Percentiles rank a stretch among this genome's conserved stretches.
Conservation (phyloP, 176 grass and related monocot genomes). For the Bothriochloa decipiens region DNA sequence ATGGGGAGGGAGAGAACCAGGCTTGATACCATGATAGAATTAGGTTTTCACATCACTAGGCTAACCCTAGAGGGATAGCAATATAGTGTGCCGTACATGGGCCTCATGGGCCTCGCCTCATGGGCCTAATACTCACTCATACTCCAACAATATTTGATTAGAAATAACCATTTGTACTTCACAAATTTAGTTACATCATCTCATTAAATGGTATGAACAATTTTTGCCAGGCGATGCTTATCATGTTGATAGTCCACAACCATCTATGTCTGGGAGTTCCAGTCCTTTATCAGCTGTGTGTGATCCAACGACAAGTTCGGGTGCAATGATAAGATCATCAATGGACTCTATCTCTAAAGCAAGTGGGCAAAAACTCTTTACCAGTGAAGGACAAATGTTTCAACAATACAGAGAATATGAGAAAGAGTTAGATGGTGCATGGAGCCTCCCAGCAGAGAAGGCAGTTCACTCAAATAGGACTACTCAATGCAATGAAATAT, state of each 20-base stretch:
- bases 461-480: slow-evolving; percentile 45
- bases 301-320: slow-evolving; percentile 51
- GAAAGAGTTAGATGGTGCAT: slow-evolving; percentile 9
- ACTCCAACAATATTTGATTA: slow-evolving; percentile 22
- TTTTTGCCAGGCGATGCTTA: slow-evolving; percentile 46
- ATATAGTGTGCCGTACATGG: too few relatives aligned
- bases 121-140: too few relatives aligned
- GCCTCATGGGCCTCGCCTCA: too few relatives aligned
- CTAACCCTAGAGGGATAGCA: too few relatives aligned
- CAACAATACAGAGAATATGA: slow-evolving; percentile 25
- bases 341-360: slow-evolving; percentile 23
- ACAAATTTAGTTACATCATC: not conserved
- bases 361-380: not conserved
- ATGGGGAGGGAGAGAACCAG: too few relatives aligned
- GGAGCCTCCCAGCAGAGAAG: slow-evolving; percentile 32
- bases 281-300: slow-evolving; percentile 38
- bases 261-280: slow-evolving; percentile 47
- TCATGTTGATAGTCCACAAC: slow-evolving; percentile 46
- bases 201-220: slow-evolving; percentile 26
- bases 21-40: too few relatives aligned
- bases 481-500: slow-evolving; percentile 26
- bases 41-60: too few relatives aligned
- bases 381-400: slow-evolving; percentile 6
- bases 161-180: not conserved
- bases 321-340: slow-evolving; percentile 18